phyloP scores from a whole-genome alignment of 78 protist genomes.

The Dictyostelium brefeldianum region DNA sequence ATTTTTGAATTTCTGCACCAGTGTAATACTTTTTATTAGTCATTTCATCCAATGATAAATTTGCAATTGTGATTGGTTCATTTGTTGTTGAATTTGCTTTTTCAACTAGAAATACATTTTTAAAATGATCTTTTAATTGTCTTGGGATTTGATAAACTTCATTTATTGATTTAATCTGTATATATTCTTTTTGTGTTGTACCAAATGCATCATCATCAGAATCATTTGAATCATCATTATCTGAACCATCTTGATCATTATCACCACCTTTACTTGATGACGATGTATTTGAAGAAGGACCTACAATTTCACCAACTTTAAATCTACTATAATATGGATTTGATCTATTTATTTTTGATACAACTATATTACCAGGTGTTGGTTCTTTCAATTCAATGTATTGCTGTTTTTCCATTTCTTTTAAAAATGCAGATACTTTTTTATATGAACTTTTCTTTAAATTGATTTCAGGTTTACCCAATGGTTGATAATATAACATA shows the following conservation, averaged over 20 bases:
- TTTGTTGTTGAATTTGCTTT: neutral
- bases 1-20: neutral
- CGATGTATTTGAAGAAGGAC: neutral
- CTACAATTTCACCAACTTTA: conserved; percentile 22
- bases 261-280: no score
- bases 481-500: conserved; percentile 67
- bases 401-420: conserved; percentile 40
- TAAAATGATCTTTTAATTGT: neutral
- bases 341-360: conserved; percentile 43
- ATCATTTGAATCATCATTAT: neutral
- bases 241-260: neutral
- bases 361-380: conserved; percentile 41
- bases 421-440: conserved; percentile 40
- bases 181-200: neutral
- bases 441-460: conserved; percentile 46
- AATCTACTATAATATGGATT: conserved; percentile 24
- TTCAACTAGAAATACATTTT: neutral
- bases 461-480: conserved; percentile 10
- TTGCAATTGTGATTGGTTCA: neutral
- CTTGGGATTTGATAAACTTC: conserved; percentile 27
- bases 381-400: conserved; percentile 43
- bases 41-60: neutral
- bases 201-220: conserved; percentile 29
- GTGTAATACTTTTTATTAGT: neutral
- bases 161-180: conserved; percentile 18